Conservation (phyloP, 192 early-diverging fungal species). For the Geranomyces variabilis region DNA sequence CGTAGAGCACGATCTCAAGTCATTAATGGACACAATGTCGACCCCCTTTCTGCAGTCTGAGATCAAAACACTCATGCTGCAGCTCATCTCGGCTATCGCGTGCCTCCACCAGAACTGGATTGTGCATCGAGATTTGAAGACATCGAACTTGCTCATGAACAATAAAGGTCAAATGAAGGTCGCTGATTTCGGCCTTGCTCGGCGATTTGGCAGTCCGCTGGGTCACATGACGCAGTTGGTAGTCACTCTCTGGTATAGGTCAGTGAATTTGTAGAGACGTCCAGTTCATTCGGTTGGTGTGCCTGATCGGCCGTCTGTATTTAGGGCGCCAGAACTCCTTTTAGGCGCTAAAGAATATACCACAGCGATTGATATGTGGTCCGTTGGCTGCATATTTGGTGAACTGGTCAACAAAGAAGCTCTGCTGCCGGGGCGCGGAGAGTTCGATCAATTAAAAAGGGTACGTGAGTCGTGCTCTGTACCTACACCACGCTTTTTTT, state of each 20-base stretch:
- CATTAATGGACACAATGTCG: conserved; percentile 84
- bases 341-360: conserved; percentile 89
- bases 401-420: conserved; percentile 88
- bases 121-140: conserved; percentile 61
- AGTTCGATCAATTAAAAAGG: conserved; percentile 85
- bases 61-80: conserved; percentile 59
- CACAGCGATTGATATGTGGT: conserved; percentile 89
- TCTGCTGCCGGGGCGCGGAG: conserved; percentile 80
- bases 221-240: conserved; percentile 67
- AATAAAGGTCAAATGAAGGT: conserved; percentile 77
- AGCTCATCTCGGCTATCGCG: conserved; percentile 54
- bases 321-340: conserved; percentile 86
- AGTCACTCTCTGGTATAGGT: conserved; percentile 96
- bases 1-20: conserved; percentile 92
- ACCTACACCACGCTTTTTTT: not conserved
- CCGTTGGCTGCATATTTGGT: conserved; percentile 95
- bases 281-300: not conserved
- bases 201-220: conserved; percentile 56
- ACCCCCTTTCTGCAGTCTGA: conserved; percentile 83
- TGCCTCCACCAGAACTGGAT: conserved; percentile 62
- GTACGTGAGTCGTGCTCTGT: conserved; percentile 45
- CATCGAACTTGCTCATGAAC: conserved; percentile 59
- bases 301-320: conserved; percentile 5
- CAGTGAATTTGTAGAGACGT: conserved; percentile 24
- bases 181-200: conserved; percentile 61